Percentiles rank a stretch among this genome's conserved stretches.
phyloP scores from a whole-genome alignment of 345 rosid genomes.

The Syzygium grande region DNA sequence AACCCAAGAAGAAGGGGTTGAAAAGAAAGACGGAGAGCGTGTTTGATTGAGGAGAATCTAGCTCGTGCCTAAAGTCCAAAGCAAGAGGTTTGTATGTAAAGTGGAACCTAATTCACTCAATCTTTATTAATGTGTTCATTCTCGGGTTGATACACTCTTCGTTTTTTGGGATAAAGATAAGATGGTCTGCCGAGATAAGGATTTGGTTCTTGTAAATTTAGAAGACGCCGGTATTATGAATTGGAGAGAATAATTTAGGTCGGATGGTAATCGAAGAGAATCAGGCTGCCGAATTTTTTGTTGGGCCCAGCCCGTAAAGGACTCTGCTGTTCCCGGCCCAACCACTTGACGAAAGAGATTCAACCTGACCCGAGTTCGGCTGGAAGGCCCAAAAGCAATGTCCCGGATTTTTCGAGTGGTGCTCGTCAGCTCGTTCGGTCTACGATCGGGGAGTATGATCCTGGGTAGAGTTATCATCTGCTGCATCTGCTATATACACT shows the following conservation, averaged over 20 bases:
- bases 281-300: not conserved
- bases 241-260: not conserved
- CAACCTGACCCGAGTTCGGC: not conserved
- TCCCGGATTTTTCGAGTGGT: not conserved
- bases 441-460: not conserved
- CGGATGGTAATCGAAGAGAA: not conserved
- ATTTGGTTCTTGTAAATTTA: not conserved
- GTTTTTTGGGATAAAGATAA: not conserved
- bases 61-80: not conserved
- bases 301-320: not conserved
- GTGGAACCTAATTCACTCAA: not conserved
- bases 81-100: not conserved
- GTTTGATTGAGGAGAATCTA: not conserved
- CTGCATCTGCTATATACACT: not conserved
- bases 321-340: not conserved
- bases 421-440: not conserved
- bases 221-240: not conserved
- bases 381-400: not conserved
- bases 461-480: not conserved
- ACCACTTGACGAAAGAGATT: not conserved
- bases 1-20: not conserved
- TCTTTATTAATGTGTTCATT: not conserved
- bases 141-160: not conserved
- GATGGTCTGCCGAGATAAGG: rapidly evolving
- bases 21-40: not conserved